Base-by-base conservation (phyloP, 31 red algal genomes). In the Pterothamnion heteromorphum region DNA sequence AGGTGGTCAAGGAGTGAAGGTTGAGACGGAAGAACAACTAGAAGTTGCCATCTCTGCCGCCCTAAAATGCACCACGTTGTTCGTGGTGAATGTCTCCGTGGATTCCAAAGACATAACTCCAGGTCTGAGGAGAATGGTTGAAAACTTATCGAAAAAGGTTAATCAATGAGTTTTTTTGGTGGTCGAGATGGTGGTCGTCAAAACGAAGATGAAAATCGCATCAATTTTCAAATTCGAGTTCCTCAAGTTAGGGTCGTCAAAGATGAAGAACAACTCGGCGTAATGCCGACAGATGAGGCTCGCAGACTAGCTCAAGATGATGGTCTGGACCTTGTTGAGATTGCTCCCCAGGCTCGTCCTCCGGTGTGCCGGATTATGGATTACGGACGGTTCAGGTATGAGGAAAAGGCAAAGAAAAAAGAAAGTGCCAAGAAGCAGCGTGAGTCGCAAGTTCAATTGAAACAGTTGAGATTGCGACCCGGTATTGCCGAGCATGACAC, bases 291-390 rank as follows among this genome's bases (percentile, higher is more conserved):
- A 27, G 9, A 14, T 21, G 78, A 9, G 5, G 78, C 78, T 18
- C 5, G 21, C 5, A 27, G 5, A 82, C 21, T 27, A 5, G 78
- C 78, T 27, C 5, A 9, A 82, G 26, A 82, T 27, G 78, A 9
- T 5, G 5, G 5, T 21, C 24, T 82, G 24, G 78, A 82, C 24
- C 26, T 82, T 5, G 78, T 82, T 82, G 78, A 82, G 26, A 82
- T 82, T 82, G 5, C 20, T 9, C 78, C 78, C 5, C 21, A 21
- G 9, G 78, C 78, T 28, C n/a, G 31, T 9, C 78, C 78, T 18
- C 78, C 78, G 31, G 78, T 82, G 9, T 82, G 78, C 26, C 21
- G 31, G 78, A 28, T 82, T 5, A 82, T 82, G 78, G 78, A 82
- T 28, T 27, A 82, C 31, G 78, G 78, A 9, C 9, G 26, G 5